Percentiles rank a stretch among this genome's conserved stretches.
Conservation (phyloP, 176 grass and related monocot genomes). For the Aegilops speltoides region DNA sequence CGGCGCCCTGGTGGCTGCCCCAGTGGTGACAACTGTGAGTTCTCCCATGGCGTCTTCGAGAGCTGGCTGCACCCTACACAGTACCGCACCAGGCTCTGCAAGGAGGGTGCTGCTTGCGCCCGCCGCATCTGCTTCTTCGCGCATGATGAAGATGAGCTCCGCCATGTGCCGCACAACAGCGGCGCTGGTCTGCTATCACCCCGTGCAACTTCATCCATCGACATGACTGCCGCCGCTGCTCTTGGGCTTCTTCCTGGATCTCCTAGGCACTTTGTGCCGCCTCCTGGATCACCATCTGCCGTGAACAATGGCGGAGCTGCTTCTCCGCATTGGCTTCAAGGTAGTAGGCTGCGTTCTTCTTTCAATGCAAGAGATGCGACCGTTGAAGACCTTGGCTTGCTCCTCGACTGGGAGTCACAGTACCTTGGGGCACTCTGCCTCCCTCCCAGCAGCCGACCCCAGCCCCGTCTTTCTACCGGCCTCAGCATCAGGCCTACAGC, state of each 20-base stretch:
- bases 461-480: constrained; percentile 31
- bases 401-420: constrained; percentile 63
- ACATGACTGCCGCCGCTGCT: constrained; percentile 62
- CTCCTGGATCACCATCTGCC: constrained; percentile 66
- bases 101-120: constrained; percentile 64
- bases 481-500: constrained; percentile 45
- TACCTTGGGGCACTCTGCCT: constrained; percentile 69
- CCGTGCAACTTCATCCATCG: constrained; percentile 63
- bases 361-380: constrained; percentile 79
- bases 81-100: constrained; percentile 91
- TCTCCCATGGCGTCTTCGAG: constrained; percentile 89
- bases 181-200: constrained; percentile 64
- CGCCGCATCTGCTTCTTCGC: constrained; percentile 93
- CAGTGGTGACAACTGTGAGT: constrained; percentile 74
- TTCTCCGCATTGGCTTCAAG: constrained; percentile 51
- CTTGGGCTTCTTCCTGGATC: constrained; percentile 59
- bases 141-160: constrained; percentile 74
- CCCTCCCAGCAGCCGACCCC: constrained; percentile 29
- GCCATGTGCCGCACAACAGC: constrained; percentile 61
- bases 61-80: constrained; percentile 92
- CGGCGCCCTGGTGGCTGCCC: constrained; percentile 71
- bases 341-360: constrained; percentile 77
- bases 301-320: constrained; percentile 26
- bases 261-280: constrained; percentile 45
- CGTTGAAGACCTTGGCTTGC: constrained; percentile 52